Base-by-base conservation (phyloP, 1,284 basidiomycete species). In the Pterulicium gracile region DNA sequence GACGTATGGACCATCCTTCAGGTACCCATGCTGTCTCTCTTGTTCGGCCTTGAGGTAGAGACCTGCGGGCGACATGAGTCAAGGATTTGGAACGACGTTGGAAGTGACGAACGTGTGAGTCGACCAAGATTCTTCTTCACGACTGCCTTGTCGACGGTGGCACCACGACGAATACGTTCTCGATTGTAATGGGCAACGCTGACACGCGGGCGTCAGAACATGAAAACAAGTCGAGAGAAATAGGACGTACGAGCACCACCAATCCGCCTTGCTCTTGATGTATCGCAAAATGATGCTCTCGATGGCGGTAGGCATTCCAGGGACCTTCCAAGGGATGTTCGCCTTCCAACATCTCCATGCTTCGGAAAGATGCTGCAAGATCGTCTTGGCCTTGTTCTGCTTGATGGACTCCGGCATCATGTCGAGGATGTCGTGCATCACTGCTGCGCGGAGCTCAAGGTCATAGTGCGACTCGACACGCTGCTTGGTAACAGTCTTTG, bases 371-470 rank as follows among this genome's bases (percentile, higher is more conserved):
- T 98, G 96, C 63, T 97, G 93, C 59, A 99, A 61, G 56, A 98
- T 98, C 14, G 96, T 98, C 75, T 98, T 98, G 41, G 91, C 84
- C 73, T 98, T 98, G 73, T 97, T 98, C 65, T 93, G 91, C 66
- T 96, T 96, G 70, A 99, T 92, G 3, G 88, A 92, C 67, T 98
- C 96, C 1, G 96, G 96, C 95, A 98, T 98, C 92, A 90, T 90
- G 65, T 93, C 92, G 52, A 96, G 73, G 54, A 98, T 97, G 66
- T 99, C 95, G 67, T 98, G 95, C 94, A 99, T 98, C 56, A 99
- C 95, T 45, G 94, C 93, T 0, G 96, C 96, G 52, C 96, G 87
- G 41, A 99, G 72, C 62, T 99, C 96, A 45, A 99, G 75, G 64
- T 98, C 96, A 59, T 96, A 98, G 62, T 98, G 94, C 2, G 92